Evolutionary conservation across 2,329 filamentous ascomycete species (phyloP), one percentile per base, ranked within the genome.

Genomic region (Aspergillus phoenicis): DNA sequence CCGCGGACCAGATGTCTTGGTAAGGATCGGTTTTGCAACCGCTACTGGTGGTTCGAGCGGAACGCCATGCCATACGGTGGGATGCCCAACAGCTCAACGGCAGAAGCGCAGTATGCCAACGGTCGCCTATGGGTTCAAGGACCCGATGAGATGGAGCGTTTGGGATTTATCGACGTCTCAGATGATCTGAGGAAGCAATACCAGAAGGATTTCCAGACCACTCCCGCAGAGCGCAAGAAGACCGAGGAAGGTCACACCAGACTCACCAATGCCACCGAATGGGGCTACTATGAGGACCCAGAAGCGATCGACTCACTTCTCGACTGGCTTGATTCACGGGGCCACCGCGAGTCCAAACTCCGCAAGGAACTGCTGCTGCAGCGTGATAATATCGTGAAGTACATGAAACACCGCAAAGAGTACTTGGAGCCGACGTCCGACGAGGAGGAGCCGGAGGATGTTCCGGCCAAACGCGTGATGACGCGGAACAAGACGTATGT

Each of bases 11-110:
- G 91, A 64, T 88, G 94, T 17, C 83, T 99, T 26, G 95, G 95
- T 62, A 94, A 95, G 75, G 95, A 99, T 77, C 88, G 95, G 48
- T 99, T 97, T 82, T 97, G 94, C 88, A 98, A 99, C 77, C 87
- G 94, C 57, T 99, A 98, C 78, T 98, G 96, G 82, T 99, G 95
- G 94, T 97, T 98, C 75, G 95, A 99, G 78, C 89, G 94, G 64
- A 99, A 98, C 71, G 95, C 93, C 24, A 98, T 98, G 93, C 95
- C 95, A 0, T 97, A 94, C 71, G 92, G 85, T 33, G 95, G 95
- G 4, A 83, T 97, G 58, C 93, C 93, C 0, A 87, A 85, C 65
- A 96, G 92, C 75, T 97, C 93, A 15, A 98, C 94, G 1, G 90
- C 92, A 1, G 83, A 88, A 49, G 93, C 94, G 22, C 89, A 86